Conservation (phyloP, 2,329 filamentous ascomycete genomes). For the Rhinocladiella mackenziei region DNA sequence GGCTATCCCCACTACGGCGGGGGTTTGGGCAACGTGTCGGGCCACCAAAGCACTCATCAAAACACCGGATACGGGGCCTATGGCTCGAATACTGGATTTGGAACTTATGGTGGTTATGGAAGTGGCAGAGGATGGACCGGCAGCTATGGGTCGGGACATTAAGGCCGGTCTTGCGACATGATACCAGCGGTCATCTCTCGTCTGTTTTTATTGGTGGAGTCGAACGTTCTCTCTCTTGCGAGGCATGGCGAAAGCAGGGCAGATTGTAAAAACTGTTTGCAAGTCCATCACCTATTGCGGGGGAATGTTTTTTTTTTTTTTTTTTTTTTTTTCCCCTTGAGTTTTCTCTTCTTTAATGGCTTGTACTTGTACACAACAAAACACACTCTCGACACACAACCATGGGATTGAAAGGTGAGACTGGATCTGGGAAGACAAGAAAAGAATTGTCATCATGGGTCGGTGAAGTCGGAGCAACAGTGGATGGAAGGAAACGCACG, state of each 20-base stretch:
- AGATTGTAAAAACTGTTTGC: constrained; percentile 14
- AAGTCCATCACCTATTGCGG: constrained; percentile 10
- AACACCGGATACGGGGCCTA: constrained; percentile 27
- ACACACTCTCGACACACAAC: neutral
- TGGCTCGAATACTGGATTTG: constrained; percentile 28
- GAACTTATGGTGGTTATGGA: constrained; percentile 27
- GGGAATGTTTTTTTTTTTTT: constrained; percentile 12
- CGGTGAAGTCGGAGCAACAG: too few relatives aligned
- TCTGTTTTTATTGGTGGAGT: constrained; percentile 22
- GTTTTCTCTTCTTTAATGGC: constrained; percentile 14
- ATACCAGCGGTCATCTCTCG: constrained; percentile 10
- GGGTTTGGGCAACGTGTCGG: constrained; percentile 18
- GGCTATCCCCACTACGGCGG: constrained; percentile 31
- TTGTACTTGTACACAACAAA: constrained; percentile 23
- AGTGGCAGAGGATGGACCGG: constrained; percentile 26
- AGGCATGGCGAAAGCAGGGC: constrained; percentile 18
- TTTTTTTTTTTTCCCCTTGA: too few relatives aligned
- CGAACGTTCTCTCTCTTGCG: constrained; percentile 15
- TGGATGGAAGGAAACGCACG: too few relatives aligned
- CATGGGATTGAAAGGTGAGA: constrained; percentile 4
- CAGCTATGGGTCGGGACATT: constrained; percentile 27
- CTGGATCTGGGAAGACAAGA: neutral
- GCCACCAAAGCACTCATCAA: constrained; percentile 26
- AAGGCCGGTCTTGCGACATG: too few relatives aligned
- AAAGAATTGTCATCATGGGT: neutral